phyloP scores from a whole-genome alignment of 352 stramenopile genomes.

The Elongisporangium prolatum region DNA sequence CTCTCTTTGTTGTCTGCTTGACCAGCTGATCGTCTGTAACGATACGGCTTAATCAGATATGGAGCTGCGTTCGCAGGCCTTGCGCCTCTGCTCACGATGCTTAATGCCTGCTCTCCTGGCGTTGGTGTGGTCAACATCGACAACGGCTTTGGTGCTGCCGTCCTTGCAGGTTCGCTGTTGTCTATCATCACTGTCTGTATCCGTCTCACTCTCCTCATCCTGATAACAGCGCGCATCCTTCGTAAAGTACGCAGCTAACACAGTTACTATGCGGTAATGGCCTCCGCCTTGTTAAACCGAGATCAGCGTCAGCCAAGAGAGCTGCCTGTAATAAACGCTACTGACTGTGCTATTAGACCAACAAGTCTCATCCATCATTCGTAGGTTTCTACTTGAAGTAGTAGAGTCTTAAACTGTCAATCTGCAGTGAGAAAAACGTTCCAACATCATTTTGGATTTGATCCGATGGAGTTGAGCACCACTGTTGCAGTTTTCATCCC shows the following conservation, averaged over 20 bases:
- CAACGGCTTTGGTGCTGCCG: constrained; percentile 96
- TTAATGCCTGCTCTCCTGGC: constrained; percentile 97
- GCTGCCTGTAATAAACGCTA: too few species aligned
- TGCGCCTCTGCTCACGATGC: constrained; percentile 95
- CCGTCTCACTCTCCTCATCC: neutral
- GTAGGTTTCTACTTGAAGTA: too few species aligned
- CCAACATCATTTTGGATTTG: neutral
- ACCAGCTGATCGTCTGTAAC: neutral
- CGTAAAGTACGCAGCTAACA: neutral
- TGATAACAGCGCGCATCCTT: constrained; percentile 1
- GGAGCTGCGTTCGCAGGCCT: constrained; percentile 87
- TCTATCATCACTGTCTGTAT: too few species aligned
- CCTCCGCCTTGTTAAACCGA: too few species aligned
- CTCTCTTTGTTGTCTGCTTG: neutral
- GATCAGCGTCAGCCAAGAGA: too few species aligned
- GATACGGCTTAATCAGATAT: constrained; percentile 30
- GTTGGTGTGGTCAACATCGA: constrained; percentile 99
- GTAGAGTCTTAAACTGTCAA: too few species aligned
- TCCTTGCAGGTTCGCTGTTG: constrained; percentile 88
- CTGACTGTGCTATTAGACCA: too few species aligned
- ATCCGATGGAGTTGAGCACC: neutral
- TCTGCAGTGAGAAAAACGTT: too few species aligned
- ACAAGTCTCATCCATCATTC: too few species aligned
- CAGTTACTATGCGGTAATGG: too few species aligned
- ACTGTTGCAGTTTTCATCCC: neutral